Evolutionary conservation across 2,329 filamentous ascomycete species (phyloP).

Genomic region (Clonostachys solani): DNA sequence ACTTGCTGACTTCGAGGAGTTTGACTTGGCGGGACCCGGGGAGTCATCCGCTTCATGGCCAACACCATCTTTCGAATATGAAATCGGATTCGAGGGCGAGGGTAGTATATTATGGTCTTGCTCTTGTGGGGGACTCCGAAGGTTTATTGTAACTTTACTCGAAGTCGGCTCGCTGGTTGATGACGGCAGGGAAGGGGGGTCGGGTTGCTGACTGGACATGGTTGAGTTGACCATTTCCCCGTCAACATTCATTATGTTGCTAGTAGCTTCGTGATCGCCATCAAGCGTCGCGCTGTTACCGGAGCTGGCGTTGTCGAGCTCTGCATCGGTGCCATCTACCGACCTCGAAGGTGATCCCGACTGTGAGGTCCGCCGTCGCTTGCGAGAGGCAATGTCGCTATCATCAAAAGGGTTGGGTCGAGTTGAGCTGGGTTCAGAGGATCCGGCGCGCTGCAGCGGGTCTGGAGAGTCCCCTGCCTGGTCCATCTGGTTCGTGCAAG

Average conservation of each 20-base stretch:
- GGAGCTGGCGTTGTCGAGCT: not conserved
- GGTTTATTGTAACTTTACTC: conserved; percentile 57
- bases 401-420: conserved; percentile 63
- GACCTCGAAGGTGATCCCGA: not conserved
- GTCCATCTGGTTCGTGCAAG: conserved; percentile 48
- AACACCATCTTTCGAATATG: too few relatives aligned
- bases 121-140: conserved; percentile 30
- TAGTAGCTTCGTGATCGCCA: not conserved
- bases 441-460: conserved; percentile 54
- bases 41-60: not conserved
- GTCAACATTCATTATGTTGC: not conserved
- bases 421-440: conserved; percentile 58
- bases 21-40: not conserved
- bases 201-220: not conserved
- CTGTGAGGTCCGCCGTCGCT: conserved; percentile 51
- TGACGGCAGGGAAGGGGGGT: conserved; percentile 14
- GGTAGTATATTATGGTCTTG: too few relatives aligned
- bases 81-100: too few relatives aligned
- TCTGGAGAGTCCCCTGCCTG: conserved; percentile 42
- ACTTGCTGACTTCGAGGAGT: not conserved
- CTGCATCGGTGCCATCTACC: not conserved
- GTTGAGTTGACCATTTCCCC: not conserved
- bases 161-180: conserved; percentile 31
- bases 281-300: not conserved
- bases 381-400: conserved; percentile 49